Base-by-base conservation (phyloP, 2,329 filamentous ascomycete genomes). In the Monilinia vaccinii-corymbosi region DNA sequence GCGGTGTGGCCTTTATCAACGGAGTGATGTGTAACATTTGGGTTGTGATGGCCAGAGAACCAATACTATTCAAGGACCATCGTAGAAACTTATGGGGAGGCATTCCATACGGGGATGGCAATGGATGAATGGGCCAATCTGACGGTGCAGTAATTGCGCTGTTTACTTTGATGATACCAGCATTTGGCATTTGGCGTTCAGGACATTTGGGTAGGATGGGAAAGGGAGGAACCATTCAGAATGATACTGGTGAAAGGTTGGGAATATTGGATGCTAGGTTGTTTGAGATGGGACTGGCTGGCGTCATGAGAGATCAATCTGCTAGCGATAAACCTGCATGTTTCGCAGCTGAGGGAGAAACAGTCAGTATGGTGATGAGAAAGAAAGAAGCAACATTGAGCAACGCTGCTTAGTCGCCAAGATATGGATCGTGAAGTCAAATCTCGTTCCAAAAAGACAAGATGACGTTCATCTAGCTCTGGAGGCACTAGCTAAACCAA, bases 81-180 rank as follows among this genome's bases (percentile, higher is more conserved):
- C 23, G 18, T 38, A 18, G 23, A n/a, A 38, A 53, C 10, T 46
- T 40, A 32, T 53, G 40, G 11, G 23, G 38, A 32, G 40, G 23
- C 10, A 11, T 14, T n/a, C 14, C 28, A 46, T 11, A 8, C 14
- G 13, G 34, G 34, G 11, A 32, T 28, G 11, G 13, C 47, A 46
- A 44, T 48, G 45, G 45, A 34, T 23, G 25, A 38, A 31, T 23
- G 40, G 21, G 31, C n/a, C 18, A 32, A 4, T 53, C 32, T 38
- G 36, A 47, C 28, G 25, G 23, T 31, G 14, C 55, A 14, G 38
- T 46, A 13, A 51, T 60, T 32, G 34, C 21, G 13, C 40, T 44
- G 25, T 44, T 28, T 58, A 31, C 21, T 58, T 61, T 58, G n/a
- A 63, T 63, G 64, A 68, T 69, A 69, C 67, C 66, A 67, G 36